A percentile compares a stretch with the other conserved stretches of the same genome.
These are phyloP conservation scores for Calocybe cyanea DNA, from an alignment of 768 basidiomycete species.

Conservation along the genomic window DNA sequence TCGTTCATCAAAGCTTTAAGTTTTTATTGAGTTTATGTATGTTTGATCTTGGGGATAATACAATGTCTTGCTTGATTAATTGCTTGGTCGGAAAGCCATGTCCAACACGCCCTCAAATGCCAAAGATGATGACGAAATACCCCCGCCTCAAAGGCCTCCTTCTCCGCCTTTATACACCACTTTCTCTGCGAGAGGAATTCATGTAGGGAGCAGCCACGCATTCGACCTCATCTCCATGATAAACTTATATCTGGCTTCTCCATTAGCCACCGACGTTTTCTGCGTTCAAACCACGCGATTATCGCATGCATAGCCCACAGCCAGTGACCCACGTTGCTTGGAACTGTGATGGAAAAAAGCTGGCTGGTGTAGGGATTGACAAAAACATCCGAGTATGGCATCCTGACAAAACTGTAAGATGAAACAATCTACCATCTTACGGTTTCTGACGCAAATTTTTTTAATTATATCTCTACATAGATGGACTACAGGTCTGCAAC, in stretches of 20 bases:
- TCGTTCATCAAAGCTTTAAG: not conserved
- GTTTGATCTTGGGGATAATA: not conserved
- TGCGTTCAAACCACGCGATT: conserved; percentile 75
- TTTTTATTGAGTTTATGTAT: not conserved
- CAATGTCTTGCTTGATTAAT: not conserved
- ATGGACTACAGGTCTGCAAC: conserved; percentile 68
- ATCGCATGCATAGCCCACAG: conserved; percentile 60
- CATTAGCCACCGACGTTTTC: conserved; percentile 72
- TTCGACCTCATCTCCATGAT: conserved; percentile 13
- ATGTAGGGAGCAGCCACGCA: conserved; percentile 49
- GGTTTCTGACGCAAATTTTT: not conserved
- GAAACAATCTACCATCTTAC: no score
- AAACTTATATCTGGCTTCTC: conserved; percentile 1
- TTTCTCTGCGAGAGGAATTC: conserved; percentile 65
- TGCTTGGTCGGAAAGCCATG: conserved; percentile 7
- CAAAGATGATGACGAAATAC: conserved; percentile 57
- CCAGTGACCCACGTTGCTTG: conserved; percentile 76
- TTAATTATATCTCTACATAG: conserved; percentile 29
- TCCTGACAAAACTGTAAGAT: conserved; percentile 71
- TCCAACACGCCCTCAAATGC: conserved; percentile 18
- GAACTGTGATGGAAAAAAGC: conserved; percentile 80
- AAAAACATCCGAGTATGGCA: conserved; percentile 73
- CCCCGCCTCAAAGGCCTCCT: conserved; percentile 55
- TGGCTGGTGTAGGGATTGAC: conserved; percentile 81
- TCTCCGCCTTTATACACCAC: conserved; percentile 73